A percentile compares a stretch with the other conserved stretches of the same genome.
Conservation (phyloP, 179 eudicot genomes). For the Pouteria campechiana region DNA sequence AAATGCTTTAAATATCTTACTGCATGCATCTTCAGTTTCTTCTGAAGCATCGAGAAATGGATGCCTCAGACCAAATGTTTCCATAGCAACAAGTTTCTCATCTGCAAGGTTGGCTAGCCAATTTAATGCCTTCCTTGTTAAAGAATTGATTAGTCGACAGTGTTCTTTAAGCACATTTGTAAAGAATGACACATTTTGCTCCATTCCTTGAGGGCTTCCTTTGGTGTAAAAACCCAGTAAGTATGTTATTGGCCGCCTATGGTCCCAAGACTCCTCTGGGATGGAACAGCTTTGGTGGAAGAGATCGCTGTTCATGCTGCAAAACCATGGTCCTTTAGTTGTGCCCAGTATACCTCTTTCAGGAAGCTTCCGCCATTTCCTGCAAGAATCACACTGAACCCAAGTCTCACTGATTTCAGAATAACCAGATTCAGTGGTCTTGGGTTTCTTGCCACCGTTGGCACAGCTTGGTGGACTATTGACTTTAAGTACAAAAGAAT, state of each 20-base stretch:
- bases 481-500: constrained; percentile 6
- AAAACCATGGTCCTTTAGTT: constrained; percentile 74
- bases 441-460: constrained; percentile 23
- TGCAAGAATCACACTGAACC: constrained; percentile 92
- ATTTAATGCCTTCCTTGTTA: constrained; percentile 63
- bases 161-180: constrained; percentile 68
- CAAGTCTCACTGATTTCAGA: constrained; percentile 47
- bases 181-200: constrained; percentile 73
- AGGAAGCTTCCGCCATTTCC: constrained; percentile 75
- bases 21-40: constrained; percentile 36
- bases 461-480: constrained; percentile 12
- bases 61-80: constrained; percentile 65
- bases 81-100: constrained; percentile 58
- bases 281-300: constrained; percentile 46
- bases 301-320: constrained; percentile 81
- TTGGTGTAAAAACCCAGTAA: constrained; percentile 70
- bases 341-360: constrained; percentile 31
- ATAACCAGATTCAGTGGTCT: constrained; percentile 14
- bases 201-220: constrained; percentile 55
- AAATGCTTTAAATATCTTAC: constrained; percentile 71
- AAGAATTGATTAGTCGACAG: constrained; percentile 36
- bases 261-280: constrained; percentile 76
- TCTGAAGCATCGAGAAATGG: constrained; percentile 31
- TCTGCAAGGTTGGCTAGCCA: constrained; percentile 86
- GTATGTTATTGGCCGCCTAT: constrained; percentile 36